These are phyloP conservation scores for Priceomyces castillae DNA, from an alignment of 805 yeast genomes.

Conservation along the genomic window DNA sequence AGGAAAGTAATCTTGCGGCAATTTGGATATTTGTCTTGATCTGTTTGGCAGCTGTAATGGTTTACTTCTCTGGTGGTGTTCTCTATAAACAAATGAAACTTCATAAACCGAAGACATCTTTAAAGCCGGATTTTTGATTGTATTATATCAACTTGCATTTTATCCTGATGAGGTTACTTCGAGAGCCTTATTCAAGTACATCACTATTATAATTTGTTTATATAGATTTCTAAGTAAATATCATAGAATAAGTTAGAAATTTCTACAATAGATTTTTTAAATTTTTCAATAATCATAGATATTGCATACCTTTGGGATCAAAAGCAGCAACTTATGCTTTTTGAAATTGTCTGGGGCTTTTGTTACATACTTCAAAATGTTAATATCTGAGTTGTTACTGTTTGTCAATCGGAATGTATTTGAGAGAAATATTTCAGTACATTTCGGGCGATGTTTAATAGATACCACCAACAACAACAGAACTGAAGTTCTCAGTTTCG, in stretches of 20 bases:
- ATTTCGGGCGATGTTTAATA: neutral
- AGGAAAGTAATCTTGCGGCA: slow-evolving; percentile 60
- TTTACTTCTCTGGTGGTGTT: slow-evolving; percentile 38
- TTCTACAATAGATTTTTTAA: too few species aligned
- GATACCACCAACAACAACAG: slow-evolving; percentile 48
- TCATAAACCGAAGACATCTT: neutral
- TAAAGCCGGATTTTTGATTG: neutral
- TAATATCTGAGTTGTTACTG: too few species aligned
- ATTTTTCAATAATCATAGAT: neutral
- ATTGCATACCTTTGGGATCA: neutral
- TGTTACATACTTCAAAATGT: too few species aligned
- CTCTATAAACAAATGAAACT: slow-evolving; percentile 27
- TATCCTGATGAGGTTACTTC: neutral
- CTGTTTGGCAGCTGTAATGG: slow-evolving; percentile 34
- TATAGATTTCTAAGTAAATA: too few species aligned
- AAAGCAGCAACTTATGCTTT: neutral
- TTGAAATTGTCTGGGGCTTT: too few species aligned
- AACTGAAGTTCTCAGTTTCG: slow-evolving; percentile 49
- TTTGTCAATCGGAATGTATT: neutral
- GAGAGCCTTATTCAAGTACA: too few species aligned
- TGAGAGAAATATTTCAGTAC: neutral
- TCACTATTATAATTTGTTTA: too few species aligned
- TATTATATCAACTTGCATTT: neutral
- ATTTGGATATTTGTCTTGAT: slow-evolving; percentile 43
- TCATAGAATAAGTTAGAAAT: neutral